phyloP scores from a whole-genome alignment of 352 stramenopile genomes.

The Pythium monospermum region DNA sequence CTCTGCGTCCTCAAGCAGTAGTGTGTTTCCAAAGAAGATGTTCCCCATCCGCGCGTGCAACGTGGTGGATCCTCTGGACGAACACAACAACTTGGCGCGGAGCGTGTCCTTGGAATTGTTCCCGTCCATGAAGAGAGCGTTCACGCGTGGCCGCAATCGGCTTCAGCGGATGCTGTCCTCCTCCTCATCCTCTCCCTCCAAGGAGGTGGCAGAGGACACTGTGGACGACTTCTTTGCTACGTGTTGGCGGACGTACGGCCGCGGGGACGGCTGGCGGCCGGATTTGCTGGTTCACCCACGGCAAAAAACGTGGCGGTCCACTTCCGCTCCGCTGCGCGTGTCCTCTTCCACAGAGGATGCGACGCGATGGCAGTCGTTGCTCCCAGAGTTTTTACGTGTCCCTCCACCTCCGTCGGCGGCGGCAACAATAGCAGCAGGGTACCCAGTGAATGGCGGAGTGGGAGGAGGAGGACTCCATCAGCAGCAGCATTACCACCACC shows the following conservation, averaged over 20 bases:
- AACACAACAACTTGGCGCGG: constrained; percentile 82
- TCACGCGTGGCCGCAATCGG: constrained; percentile 51
- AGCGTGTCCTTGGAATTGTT: constrained; percentile 73
- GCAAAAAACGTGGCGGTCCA: constrained; percentile 50
- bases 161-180: constrained; percentile 16
- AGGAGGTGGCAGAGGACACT: constrained; percentile 2
- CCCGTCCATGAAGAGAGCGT: constrained; percentile 65
- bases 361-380: constrained; percentile 14
- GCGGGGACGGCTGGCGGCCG: constrained; percentile 70
- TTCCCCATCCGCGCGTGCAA: constrained; percentile 85
- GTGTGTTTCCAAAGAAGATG: constrained; percentile 8
- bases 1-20: background rate
- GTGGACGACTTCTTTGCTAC: constrained; percentile 53
- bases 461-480: background rate
- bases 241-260: constrained; percentile 61
- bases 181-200: too few species aligned
- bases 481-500: background rate
- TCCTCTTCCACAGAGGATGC: background rate
- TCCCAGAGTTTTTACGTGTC: constrained; percentile 17
- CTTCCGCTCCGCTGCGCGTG: background rate
- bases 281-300: constrained; percentile 76
- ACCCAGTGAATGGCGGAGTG: too few species aligned
- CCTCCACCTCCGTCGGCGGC: constrained; percentile 6
- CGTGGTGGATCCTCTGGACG: constrained; percentile 85
- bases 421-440: too few species aligned